These are phyloP conservation scores for Cyclotella distinguenda DNA, from an alignment of 108 stramenopile genomes.

Conservation along the genomic window DNA sequence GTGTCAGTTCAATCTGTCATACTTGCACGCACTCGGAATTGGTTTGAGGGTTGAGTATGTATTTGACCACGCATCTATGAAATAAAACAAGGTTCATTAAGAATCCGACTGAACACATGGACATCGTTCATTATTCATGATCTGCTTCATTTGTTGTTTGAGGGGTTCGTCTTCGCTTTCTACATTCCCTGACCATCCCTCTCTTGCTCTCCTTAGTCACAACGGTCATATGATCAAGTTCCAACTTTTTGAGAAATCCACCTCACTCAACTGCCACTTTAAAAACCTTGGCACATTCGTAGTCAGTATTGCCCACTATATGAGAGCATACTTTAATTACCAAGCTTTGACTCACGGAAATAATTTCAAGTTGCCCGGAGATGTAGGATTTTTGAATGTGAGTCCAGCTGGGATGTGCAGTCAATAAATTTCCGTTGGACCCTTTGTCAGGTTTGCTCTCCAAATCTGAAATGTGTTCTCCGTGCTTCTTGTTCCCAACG, in stretches of 20 bases:
- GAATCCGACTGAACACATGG: too few species aligned
- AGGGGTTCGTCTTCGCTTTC: too few species aligned
- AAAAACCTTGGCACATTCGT: constrained; percentile 82
- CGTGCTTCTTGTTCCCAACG: constrained; percentile 5
- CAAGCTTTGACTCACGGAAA: constrained; percentile 69
- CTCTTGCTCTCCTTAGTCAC: constrained; percentile 50
- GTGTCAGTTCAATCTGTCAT: too few species aligned
- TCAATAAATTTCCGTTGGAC: neutral
- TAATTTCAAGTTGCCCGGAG: constrained; percentile 71
- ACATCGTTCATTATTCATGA: neutral
- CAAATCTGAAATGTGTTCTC: neutral
- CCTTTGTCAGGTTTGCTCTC: too few species aligned
- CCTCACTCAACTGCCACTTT: constrained; percentile 75
- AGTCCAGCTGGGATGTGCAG: constrained; percentile 1
- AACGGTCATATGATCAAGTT: constrained; percentile 91
- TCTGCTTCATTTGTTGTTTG: too few species aligned
- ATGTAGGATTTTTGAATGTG: constrained; percentile 80
- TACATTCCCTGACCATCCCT: constrained; percentile 1
- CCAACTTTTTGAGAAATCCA: constrained; percentile 69
- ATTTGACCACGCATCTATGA: too few species aligned
- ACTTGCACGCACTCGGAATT: too few species aligned
- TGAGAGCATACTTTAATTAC: constrained; percentile 88
- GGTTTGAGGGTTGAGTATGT: too few species aligned
- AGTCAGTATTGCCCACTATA: constrained; percentile 87
- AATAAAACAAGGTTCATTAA: too few species aligned